Evolutionary conservation across 2,329 filamentous ascomycete genomes (phyloP).

Genomic region (Pestalotiopsis sp.): DNA sequence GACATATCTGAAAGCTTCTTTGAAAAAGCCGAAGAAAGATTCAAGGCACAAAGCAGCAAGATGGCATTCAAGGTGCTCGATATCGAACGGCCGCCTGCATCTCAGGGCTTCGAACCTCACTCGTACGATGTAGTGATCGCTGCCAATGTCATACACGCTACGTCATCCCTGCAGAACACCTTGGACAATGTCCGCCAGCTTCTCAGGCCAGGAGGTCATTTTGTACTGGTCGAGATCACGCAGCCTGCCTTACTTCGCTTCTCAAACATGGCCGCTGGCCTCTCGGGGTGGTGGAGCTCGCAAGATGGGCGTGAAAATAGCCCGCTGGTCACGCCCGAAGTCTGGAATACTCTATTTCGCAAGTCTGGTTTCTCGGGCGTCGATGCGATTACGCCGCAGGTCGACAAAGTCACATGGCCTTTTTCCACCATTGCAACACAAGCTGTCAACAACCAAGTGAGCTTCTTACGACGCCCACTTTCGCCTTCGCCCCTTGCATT

Average conservation of each 20-base stretch:
- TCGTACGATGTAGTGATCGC: conserved; percentile 38
- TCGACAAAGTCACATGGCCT: background rate
- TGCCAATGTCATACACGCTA: conserved; percentile 34
- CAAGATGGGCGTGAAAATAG: background rate
- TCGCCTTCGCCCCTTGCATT: background rate
- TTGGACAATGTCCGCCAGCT: conserved; percentile 31
- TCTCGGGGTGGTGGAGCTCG: conserved; percentile 18
- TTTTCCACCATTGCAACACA: conserved; percentile 28
- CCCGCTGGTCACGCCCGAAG: too few species aligned
- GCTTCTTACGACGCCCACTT: conserved; percentile 14
- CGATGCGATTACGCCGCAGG: conserved; percentile 22
- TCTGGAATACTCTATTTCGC: too few species aligned
- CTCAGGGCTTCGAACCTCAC: conserved; percentile 32
- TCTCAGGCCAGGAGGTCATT: conserved; percentile 40
- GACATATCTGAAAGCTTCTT: conserved; percentile 44
- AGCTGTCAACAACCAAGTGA: conserved; percentile 30
- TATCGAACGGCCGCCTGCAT: conserved; percentile 27
- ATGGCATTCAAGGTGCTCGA: conserved; percentile 37
- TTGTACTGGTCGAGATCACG: conserved; percentile 27
- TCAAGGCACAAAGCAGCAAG: conserved; percentile 15
- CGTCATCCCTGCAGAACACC: conserved; percentile 24
- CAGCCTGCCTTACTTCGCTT: conserved; percentile 9
- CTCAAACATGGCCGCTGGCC: conserved; percentile 7
- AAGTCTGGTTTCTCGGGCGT: conserved; percentile 31
- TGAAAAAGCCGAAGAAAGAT: conserved; percentile 29